Evolutionary conservation across 441 rosid genomes (phyloP).

Genomic region (Euphorbia corollata): DNA sequence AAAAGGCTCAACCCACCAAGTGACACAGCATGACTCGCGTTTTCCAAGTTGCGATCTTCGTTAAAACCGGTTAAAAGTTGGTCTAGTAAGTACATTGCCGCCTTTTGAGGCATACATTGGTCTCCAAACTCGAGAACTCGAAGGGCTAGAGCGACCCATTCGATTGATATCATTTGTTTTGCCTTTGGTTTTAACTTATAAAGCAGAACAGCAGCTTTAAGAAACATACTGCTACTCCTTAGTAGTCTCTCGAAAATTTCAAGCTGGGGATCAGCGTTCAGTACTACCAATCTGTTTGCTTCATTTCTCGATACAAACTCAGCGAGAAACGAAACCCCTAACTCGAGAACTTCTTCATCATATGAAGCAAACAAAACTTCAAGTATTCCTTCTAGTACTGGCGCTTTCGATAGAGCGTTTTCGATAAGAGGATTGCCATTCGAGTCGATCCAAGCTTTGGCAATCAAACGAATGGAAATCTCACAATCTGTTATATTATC

Average conservation of each 20-base stretch:
- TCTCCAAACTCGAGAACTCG: constrained; percentile 56
- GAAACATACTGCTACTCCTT: constrained; percentile 41
- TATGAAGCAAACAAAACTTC: constrained; percentile 45
- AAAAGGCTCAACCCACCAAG: constrained; percentile 48
- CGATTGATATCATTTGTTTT: constrained; percentile 51
- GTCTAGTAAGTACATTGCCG: constrained; percentile 49
- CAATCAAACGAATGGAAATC: constrained; percentile 32
- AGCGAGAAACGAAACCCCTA: constrained; percentile 41
- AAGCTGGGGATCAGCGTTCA: constrained; percentile 43
- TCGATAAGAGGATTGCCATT: constrained; percentile 30
- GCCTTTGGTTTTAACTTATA: constrained; percentile 51
- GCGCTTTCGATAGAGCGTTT: constrained; percentile 33
- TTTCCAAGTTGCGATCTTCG: constrained; percentile 53
- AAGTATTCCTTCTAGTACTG: constrained; percentile 41
- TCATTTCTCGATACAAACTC: constrained; percentile 35
- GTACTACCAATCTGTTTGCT: constrained; percentile 29
- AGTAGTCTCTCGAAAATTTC: constrained; percentile 43
- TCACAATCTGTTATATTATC: constrained; percentile 39
- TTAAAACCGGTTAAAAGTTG: constrained; percentile 51
- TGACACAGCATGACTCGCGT: constrained; percentile 43
- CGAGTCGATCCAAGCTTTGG: constrained; percentile 42
- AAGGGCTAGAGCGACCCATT: constrained; percentile 52
- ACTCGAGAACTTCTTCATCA: constrained; percentile 46
- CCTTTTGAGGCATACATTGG: constrained; percentile 46
- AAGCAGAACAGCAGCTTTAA: constrained; percentile 51